Base-by-base conservation (phyloP, 2,329 filamentous ascomycete genomes). In the Trichoderma sp. region DNA sequence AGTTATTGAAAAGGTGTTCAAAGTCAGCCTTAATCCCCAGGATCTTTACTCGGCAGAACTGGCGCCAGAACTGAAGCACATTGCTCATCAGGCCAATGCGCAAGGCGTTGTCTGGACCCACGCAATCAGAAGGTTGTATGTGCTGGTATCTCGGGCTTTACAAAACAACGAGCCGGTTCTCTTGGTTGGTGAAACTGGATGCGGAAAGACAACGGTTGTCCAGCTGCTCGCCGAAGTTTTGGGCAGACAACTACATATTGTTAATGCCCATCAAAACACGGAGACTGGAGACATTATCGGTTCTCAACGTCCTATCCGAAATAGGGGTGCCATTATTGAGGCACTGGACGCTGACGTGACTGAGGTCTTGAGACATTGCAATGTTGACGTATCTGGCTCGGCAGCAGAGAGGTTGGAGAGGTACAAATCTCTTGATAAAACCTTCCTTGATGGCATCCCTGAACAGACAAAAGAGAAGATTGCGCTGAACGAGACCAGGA, bases 231-330 rank as follows among this genome's bases (percentile, higher is more conserved):
- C 95, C 3, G 91, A 97, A 74, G 90, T 92, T 4, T 85, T 92
- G 70, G 83, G 84, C 17, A 93, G 90, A 73, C 83, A 92, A 70
- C 82, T 99, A 45, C 89, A 94, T 72, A 95, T 94, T 72, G 90
- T 99, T 74, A 99, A 99, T 76, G 95, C 96, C 3, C 96, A 99
- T 78, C 94, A 98, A 73, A 99, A 99, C 72, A 94, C 95, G 0
- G 96, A 99, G 78, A 98, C 96, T 0, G 94, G 95, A 17, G 95
- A 99, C 78, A 84, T 99, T 12, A 98, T 99, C 71, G 95, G 95
- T 71, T 95, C 95, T 3, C 95, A 99, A 78, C 84, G 95, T 69
- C 95, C 95, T 4, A 87, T 98, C 25, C 87, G 96, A 70, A 98
- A 98, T 76, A 88, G 94, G 50, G 87, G 89, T 15, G 87, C 87